Conservation (phyloP, 192 early-diverging fungal species). For the Podila epigama region DNA sequence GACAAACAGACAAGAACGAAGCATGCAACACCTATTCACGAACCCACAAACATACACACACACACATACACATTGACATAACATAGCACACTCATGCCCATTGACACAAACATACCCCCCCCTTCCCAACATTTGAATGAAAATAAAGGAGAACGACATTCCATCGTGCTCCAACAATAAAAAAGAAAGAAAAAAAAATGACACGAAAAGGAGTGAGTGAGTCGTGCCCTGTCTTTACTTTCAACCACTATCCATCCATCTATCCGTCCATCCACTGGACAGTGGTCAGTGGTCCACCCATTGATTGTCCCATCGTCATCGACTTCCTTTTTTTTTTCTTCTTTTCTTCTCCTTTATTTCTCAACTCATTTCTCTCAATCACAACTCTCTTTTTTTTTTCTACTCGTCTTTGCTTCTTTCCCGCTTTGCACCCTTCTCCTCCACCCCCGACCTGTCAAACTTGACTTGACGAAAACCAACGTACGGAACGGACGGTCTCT, state of each 20-base stretch:
- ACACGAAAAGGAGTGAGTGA: not conserved
- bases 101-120: not conserved
- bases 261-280: too few species aligned
- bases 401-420: not conserved
- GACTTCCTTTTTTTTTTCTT: not conserved
- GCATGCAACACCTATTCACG: not conserved
- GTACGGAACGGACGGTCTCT: too few species aligned
- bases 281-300: not conserved
- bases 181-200: slow-evolving; percentile 8
- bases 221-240: not conserved
- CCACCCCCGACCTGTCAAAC: too few species aligned
- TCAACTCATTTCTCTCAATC: not conserved
- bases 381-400: not conserved
- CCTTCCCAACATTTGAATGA: not conserved
- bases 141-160: slow-evolving; percentile 7
- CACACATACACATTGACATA: too few species aligned
- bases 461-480: too few species aligned
- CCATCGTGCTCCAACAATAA: slow-evolving; percentile 15
- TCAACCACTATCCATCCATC: not conserved
- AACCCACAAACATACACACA: not conserved
- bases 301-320: not conserved
- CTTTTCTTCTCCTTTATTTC: not conserved
- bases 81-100: too few species aligned
- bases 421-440: not conserved
- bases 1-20: not conserved